Conservation (phyloP, 1,284 basidiomycete genomes). For the Trametes versicolor region DNA sequence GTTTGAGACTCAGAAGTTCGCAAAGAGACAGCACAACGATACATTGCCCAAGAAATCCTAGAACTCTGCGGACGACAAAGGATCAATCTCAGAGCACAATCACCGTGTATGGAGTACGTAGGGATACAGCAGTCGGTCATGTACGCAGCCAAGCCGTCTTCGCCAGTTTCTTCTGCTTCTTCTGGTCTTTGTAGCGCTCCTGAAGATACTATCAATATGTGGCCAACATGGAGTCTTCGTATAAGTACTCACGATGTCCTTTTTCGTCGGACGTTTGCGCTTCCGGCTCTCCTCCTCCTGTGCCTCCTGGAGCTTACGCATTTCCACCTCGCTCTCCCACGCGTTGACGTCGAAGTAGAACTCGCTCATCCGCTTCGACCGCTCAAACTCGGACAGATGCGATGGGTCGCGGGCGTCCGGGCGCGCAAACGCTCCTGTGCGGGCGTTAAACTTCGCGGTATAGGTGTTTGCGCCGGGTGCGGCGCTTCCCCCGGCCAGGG, state of each 20-base stretch:
- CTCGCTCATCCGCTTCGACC: conserved; percentile 86
- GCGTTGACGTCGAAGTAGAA: conserved; percentile 89
- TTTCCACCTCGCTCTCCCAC: conserved; percentile 81
- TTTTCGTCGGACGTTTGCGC: conserved; percentile 83
- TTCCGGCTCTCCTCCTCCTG: conserved; percentile 66
- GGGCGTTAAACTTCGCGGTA: conserved; percentile 84
- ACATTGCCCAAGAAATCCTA: too few species aligned
- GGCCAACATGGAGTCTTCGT: conserved; percentile 23
- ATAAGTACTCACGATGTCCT: conserved; percentile 77
- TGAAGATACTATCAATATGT: conserved; percentile 46
- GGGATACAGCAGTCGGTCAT: conserved; percentile 40
- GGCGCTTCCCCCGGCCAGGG: conserved; percentile 60
- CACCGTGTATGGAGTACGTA: conserved; percentile 2
- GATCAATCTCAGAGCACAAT: conserved; percentile 2
- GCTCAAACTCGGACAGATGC: conserved; percentile 85
- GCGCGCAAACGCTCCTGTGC: conserved; percentile 82
- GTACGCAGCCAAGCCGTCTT: conserved; percentile 92
- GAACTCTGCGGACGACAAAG: not conserved
- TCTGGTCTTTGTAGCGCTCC: conserved; percentile 91
- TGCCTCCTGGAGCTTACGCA: conserved; percentile 61
- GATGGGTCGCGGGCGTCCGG: conserved; percentile 73
- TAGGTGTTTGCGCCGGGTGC: conserved; percentile 58
- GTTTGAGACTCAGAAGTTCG: too few species aligned
- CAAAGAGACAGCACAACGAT: too few species aligned
- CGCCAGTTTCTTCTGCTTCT: conserved; percentile 82